Evolutionary conservation across 495 filamentous ascomycete genomes (phyloP), one percentile per base, ranked within the genome.

Genomic region (Trypethelium eluteriae): DNA sequence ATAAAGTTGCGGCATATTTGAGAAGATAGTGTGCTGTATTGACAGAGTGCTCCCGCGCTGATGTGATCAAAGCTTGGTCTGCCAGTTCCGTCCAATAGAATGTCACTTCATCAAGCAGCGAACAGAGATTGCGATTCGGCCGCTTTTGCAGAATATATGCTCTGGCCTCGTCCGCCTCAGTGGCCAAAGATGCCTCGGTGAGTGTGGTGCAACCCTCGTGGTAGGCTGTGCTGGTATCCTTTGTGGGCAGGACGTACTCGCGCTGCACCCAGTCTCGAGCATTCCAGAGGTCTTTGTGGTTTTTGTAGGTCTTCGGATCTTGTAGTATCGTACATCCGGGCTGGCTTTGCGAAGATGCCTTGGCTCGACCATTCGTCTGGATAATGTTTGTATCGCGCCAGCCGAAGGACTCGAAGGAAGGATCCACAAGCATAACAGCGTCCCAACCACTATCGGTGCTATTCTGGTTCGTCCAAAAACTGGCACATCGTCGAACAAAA

Each of bases 101-200:
- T 34, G 64, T 63, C 41, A 57, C 18, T 49, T 66, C 64, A 38
- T 69, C 64, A 11, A 69, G 57, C 56, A 41, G 35, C 44, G 47
- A 50, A 44, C 14, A 62, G n/a, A 34, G 39, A 18, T 7, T 16
- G 49, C n/a, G 49, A 53, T 53, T 11, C 12, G 5, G 12, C n/a
- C n/a, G 49, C n/a, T 53, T 53, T 53, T 73, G 67, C 39, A 70
- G 41, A 10, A 56, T 49, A 46, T 61, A 69, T 7, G 64, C 62
- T 44, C 68, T 61, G n/a, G 66, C 66, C 39, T 70, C 69, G 46
- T 70, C 68, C 2, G 61, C 49, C 12, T 64, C n/a, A n/a, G 49
- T 14, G n/a, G n/a, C 49, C 49, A 53, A 25, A 53, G 49, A 53
- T 53, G 49, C 5, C n/a, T 53, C 49, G 12, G 49, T n/a, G 11